Evolutionary conservation across 306 rosid species (phyloP), one percentile per base, ranked within the genome.

Genomic region (Acmispon strigosus): DNA sequence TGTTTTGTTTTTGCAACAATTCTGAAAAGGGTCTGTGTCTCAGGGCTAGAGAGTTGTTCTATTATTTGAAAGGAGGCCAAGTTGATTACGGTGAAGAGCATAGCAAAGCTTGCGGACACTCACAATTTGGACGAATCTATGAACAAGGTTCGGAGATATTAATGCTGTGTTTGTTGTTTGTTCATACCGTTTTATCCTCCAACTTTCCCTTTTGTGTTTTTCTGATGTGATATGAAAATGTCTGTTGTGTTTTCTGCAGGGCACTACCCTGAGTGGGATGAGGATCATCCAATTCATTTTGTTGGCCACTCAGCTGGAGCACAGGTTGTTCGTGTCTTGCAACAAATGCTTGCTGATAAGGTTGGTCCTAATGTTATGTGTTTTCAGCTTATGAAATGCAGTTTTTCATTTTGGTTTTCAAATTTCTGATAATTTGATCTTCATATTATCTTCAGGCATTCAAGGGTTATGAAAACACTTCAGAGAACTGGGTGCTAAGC

Each of bases 261-360:
- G 42, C 85, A 95, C 66, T 95, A 89, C 80, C 91, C 97, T 44
- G 96, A 95, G 69, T 95, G 99, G 99, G 96, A 91, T 72, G 99
- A 91, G 63, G 96, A 95, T 68, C 97, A 91, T 66, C 96, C 97
- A 44, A 70, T 95, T 67, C 97, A 95, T 79, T 95, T 95, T 60
- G 99, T 95, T 19, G 99, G 97, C 10, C 97, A 91, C 73, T 95
- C 99, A 0, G 90, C 97, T 1, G 99, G 99, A 42, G 99, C 97
- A 43, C 99, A 95, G 75, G 97, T 95, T 69, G 96, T 79, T 37
- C 97, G 99, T 32, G 87, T 84, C 61, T 85, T 95, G 75, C 99
- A 95, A 73, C 96, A 95, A 91, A 91, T 95, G 99, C 99, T 95
- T 65, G 90, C 91, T 45, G 97, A 95, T 68, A 91, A 91, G 96